A percentile compares a stretch with the other conserved stretches of the same genome.
phyloP scores from a whole-genome alignment of 129 eudicot species.

The Saposhnikovia divaricata region DNA sequence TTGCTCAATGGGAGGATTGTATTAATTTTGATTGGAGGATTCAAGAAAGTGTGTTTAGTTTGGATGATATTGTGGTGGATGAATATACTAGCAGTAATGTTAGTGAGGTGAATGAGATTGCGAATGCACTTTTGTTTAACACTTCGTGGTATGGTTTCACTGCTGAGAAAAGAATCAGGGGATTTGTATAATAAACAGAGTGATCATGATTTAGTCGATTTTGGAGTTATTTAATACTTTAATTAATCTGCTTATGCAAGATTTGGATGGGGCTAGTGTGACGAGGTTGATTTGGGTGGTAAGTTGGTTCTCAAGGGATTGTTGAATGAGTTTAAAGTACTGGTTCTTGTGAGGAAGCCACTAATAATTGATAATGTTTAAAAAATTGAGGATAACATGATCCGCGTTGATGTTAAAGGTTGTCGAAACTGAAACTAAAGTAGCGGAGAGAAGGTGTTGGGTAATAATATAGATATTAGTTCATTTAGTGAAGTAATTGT shows the following conservation, averaged over 20 bases:
- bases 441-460: slow-evolving; percentile 44
- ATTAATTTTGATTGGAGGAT: slow-evolving; percentile 26
- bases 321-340: slow-evolving; percentile 44
- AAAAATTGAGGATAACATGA: neutral
- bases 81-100: slow-evolving; percentile 55
- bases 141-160: slow-evolving; percentile 39
- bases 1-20: slow-evolving; percentile 66
- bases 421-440: slow-evolving; percentile 24
- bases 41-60: slow-evolving; percentile 34
- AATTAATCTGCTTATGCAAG: slow-evolving; percentile 68
- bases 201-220: slow-evolving; percentile 82
- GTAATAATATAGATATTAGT: slow-evolving; percentile 13
- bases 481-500: neutral
- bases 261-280: slow-evolving; percentile 68
- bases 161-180: slow-evolving; percentile 77
- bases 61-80: slow-evolving; percentile 67
- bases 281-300: slow-evolving; percentile 60
- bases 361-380: slow-evolving; percentile 5
- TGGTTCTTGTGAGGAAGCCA: slow-evolving; percentile 40
- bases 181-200: slow-evolving; percentile 82
- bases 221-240: slow-evolving; percentile 63
- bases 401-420: slow-evolving; percentile 4
- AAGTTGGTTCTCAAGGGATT: slow-evolving; percentile 44
- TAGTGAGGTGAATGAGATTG: slow-evolving; percentile 43
- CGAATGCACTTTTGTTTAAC: slow-evolving; percentile 67